Base-by-base conservation (phyloP, 768 basidiomycete species). In the Collybia mongolica region DNA sequence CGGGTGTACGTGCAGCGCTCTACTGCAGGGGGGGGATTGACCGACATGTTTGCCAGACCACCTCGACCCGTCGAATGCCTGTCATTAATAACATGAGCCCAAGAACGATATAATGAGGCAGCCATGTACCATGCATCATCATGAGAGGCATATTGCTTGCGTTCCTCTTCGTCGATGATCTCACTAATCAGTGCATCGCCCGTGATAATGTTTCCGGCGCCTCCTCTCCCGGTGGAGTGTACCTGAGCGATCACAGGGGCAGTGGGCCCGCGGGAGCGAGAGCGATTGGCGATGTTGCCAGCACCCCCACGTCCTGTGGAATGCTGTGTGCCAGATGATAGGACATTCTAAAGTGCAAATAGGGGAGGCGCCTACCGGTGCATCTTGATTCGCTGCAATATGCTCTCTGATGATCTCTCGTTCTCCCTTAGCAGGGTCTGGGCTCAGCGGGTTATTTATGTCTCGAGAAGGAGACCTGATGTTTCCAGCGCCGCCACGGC, bases 401-500 rank as follows among this genome's bases (percentile, higher is more conserved):
- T 74, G 71, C 12, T 68, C 54, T 7, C 65, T 59, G 48, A 82
- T 70, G 1, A 78, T 22, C 9, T 71, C 65, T n/a, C 69, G 58
- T 54, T 80, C 76, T 44, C 58, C 56, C 9, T 68, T 59, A 18
- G 68, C 67, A 1, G 60, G 57, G 41, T 65, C 68, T 12, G 64
- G 51, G 15, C 57, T 58, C 32, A 58, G 54, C 1, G 65, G 59
- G 46, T 46, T 46, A 12, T 26, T 24, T 15, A 57, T 58, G 36
- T 83, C 84, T 29, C 83, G 80, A 19, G 89, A 90, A 0, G 84
- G 84, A 1, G 90, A 87, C 49, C 88, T 83, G 44, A 94, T 83
- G 74, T 95, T 95, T 7, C 92, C 93, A 6, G 79, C 79, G 14
- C 93, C 93, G 22, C 93, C 92, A 44, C 91, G 82, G 9, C 93